These are phyloP conservation scores for Debaryomyces tyrocola DNA, from an alignment of 805 yeast genomes.

Conservation along the genomic window DNA sequence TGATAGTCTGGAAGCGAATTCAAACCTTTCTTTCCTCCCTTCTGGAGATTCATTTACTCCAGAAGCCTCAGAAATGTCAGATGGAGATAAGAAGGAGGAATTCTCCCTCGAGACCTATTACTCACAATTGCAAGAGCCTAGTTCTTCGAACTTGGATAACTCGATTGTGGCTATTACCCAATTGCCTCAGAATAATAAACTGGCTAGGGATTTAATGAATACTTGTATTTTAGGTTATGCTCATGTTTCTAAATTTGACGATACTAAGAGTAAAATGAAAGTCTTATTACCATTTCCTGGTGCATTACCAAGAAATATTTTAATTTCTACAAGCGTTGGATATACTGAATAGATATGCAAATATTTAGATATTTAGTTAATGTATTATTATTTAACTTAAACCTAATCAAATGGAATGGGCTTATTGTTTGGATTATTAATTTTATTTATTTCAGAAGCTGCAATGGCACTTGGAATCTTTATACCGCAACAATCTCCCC, in stretches of 20 bases:
- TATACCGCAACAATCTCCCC: slow-evolving; percentile 99
- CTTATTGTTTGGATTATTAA: slow-evolving; percentile 21
- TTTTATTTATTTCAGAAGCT: slow-evolving; percentile 59
- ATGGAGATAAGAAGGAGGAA: slow-evolving; percentile 22
- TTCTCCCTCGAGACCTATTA: slow-evolving; percentile 33
- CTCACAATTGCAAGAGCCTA: slow-evolving; percentile 41
- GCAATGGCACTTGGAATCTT: slow-evolving; percentile 95
- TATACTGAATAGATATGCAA: slow-evolving; percentile 65
- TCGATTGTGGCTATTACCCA: slow-evolving; percentile 65
- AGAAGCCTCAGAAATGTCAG: slow-evolving; percentile 24
- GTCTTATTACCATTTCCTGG: slow-evolving; percentile 88
- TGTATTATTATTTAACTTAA: background rate
- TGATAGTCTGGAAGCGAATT: slow-evolving; percentile 35
- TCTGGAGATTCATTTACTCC: slow-evolving; percentile 42
- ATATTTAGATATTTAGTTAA: background rate
- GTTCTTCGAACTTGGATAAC: slow-evolving; percentile 63
- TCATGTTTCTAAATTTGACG: slow-evolving; percentile 72
- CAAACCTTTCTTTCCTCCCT: slow-evolving; percentile 40
- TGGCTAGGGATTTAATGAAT: slow-evolving; percentile 49
- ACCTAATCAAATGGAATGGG: slow-evolving; percentile 67
- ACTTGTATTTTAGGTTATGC: slow-evolving; percentile 78
- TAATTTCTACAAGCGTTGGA: slow-evolving; percentile 74
- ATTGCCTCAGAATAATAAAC: slow-evolving; percentile 36
- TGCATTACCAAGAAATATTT: slow-evolving; percentile 69
- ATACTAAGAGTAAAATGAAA: slow-evolving; percentile 63